Evolutionary conservation across 768 basidiomycete species (phyloP).

Genomic region (Tylopilus balloui): DNA sequence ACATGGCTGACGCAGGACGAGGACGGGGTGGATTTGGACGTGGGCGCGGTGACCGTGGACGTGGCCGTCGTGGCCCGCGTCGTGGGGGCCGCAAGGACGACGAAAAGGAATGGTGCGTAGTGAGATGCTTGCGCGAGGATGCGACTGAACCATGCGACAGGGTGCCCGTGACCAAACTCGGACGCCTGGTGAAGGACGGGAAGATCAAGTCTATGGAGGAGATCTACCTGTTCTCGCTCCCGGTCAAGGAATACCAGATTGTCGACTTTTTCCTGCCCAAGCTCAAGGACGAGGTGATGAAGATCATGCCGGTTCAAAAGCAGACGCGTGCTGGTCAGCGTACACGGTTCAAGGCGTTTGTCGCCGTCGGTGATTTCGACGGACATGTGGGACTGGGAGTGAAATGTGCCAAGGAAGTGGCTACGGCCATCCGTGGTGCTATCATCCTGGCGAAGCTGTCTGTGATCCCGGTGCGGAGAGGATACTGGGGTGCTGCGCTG

Average conservation of each 20-base stretch:
- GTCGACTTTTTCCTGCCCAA: slow-evolving; percentile 99
- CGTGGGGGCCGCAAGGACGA: slow-evolving; percentile 98
- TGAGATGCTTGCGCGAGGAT: background rate
- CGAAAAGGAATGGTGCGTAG: slow-evolving; percentile 94
- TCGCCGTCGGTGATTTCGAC: slow-evolving; percentile 97
- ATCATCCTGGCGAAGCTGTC: slow-evolving; percentile 99
- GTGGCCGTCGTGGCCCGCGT: slow-evolving; percentile 75
- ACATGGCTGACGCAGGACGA: slow-evolving; percentile 88
- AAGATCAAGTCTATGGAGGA: slow-evolving; percentile 99
- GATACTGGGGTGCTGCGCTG: slow-evolving; percentile 99
- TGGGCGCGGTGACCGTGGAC: slow-evolving; percentile 66
- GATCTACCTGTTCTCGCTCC: slow-evolving; percentile 99
- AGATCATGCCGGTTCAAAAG: slow-evolving; percentile 99
- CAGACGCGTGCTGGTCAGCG: slow-evolving; percentile 99
- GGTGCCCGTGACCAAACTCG: slow-evolving; percentile 98
- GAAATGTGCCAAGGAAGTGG: slow-evolving; percentile 99
- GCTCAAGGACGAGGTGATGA: slow-evolving; percentile 99
- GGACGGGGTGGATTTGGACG: slow-evolving; percentile 91
- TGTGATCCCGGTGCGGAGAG: slow-evolving; percentile 95
- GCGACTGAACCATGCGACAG: slow-evolving; percentile 37
- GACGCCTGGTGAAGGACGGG: slow-evolving; percentile 97
- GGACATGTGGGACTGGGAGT: slow-evolving; percentile 99
- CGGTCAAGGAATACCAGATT: slow-evolving; percentile 99
- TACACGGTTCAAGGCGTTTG: slow-evolving; percentile 99
- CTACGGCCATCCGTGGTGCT: slow-evolving; percentile 98